These are phyloP conservation scores for Ogataea nitratoaversa DNA, from an alignment of 805 yeast species.

Conservation along the genomic window DNA sequence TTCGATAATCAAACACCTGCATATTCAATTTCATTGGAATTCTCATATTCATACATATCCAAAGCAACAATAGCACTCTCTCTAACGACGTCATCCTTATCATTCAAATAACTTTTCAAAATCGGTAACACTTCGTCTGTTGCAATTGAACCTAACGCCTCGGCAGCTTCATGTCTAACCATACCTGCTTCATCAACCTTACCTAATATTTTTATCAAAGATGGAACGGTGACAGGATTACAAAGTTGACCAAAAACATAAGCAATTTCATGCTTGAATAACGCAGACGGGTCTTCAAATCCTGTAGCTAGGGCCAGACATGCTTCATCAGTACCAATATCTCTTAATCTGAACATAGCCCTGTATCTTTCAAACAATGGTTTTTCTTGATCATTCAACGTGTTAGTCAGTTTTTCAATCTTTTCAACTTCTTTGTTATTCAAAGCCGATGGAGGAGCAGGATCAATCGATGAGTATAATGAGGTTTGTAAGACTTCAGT, in stretches of 20 bases:
- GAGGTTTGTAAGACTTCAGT: constrained; percentile 71
- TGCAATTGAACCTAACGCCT: constrained; percentile 95
- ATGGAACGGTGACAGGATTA: constrained; percentile 88
- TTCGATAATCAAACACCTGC: constrained; percentile 34
- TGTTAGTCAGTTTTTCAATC: constrained; percentile 58
- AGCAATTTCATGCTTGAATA: constrained; percentile 96
- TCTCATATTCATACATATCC: constrained; percentile 97
- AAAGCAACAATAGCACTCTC: constrained; percentile 96
- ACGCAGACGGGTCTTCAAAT: constrained; percentile 83
- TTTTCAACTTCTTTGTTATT: constrained; percentile 42
- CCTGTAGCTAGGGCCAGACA: constrained; percentile 89
- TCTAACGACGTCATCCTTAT: constrained; percentile 84
- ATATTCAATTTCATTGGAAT: constrained; percentile 76
- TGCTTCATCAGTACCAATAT: constrained; percentile 90
- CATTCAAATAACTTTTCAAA: constrained; percentile 71
- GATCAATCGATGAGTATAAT: constrained; percentile 85
- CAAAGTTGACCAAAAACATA: constrained; percentile 97
- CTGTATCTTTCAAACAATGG: constrained; percentile 93
- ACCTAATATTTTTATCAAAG: constrained; percentile 75
- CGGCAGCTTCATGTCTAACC: constrained; percentile 99
- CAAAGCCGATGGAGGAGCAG: constrained; percentile 95
- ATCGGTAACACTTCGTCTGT: constrained; percentile 93
- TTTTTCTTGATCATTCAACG: constrained; percentile 69
- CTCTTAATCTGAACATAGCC: constrained; percentile 97
- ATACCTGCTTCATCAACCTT: constrained; percentile 84